Conservation (phyloP, 345 rosid species). For the Hibiscus mutabilis region DNA sequence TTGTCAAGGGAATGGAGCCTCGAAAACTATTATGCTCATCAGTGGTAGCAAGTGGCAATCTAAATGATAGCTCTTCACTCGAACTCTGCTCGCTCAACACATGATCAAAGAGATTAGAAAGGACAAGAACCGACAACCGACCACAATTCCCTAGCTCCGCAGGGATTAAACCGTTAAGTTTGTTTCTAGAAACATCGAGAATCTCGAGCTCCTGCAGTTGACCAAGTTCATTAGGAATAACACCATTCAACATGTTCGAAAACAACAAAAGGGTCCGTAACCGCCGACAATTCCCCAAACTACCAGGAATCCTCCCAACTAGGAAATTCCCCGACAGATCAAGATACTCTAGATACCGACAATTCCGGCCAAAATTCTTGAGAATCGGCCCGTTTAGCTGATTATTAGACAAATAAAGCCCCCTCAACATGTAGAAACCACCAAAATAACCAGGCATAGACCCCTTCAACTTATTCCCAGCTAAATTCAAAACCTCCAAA, state of each 20-base stretch:
- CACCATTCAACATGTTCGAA: slow-evolving; percentile 27
- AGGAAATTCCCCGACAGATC: slow-evolving; percentile 29
- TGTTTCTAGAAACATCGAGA: slow-evolving; percentile 35
- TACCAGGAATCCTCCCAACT: slow-evolving; percentile 21
- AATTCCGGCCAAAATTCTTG: slow-evolving; percentile 13
- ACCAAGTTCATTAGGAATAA: slow-evolving; percentile 26
- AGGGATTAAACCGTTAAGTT: slow-evolving; percentile 22
- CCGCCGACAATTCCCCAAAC: slow-evolving; percentile 23
- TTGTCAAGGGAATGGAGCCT: slow-evolving; percentile 24
- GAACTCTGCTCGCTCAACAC: background rate
- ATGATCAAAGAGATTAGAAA: slow-evolving; percentile 16
- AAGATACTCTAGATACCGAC: slow-evolving; percentile 27
- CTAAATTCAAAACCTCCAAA: slow-evolving; percentile 26
- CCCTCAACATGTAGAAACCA: slow-evolving; percentile 13
- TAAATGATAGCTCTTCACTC: background rate
- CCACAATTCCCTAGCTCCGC: slow-evolving; percentile 28
- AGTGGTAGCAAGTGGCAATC: background rate
- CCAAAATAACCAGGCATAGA: slow-evolving; percentile 25
- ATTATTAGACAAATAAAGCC: slow-evolving; percentile 26
- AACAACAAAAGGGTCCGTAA: slow-evolving; percentile 26
- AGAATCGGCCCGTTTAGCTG: slow-evolving; percentile 25
- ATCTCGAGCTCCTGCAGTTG: slow-evolving; percentile 25
- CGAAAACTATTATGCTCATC: slow-evolving; percentile 27
- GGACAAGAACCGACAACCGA: slow-evolving; percentile 26
- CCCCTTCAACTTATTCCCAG: slow-evolving; percentile 26